Evolutionary conservation across 2,329 filamentous ascomycete genomes (phyloP).

Genomic region (Lojkania enalia): DNA sequence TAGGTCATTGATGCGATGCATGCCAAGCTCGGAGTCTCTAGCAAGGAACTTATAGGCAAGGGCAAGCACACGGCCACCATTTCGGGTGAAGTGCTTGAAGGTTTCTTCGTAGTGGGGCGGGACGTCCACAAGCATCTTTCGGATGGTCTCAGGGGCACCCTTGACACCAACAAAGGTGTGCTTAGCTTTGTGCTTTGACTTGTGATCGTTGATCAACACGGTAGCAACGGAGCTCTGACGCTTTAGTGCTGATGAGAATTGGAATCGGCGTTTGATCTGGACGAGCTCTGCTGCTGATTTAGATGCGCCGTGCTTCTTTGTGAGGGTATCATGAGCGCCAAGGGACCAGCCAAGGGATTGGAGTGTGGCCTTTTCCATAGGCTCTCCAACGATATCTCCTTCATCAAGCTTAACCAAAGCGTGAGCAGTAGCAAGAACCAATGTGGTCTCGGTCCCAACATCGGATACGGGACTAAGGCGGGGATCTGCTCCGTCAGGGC

Average conservation of each 20-base stretch:
- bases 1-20: constrained; percentile 86
- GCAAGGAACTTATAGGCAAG: constrained; percentile 93
- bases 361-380: constrained; percentile 97
- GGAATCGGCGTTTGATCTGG: constrained; percentile 94
- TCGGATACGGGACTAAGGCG: constrained; percentile 72
- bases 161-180: constrained; percentile 95
- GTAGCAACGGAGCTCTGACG: constrained; percentile 93
- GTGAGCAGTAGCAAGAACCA: constrained; percentile 93
- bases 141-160: constrained; percentile 95
- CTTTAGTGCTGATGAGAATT: constrained; percentile 96
- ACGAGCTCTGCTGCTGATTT: constrained; percentile 69
- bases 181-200: constrained; percentile 73
- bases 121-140: constrained; percentile 82
- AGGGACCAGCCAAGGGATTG: constrained; percentile 87
- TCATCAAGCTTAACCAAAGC: constrained; percentile 95
- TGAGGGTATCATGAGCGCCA: constrained; percentile 84
- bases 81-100: constrained; percentile 96
- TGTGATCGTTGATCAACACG: constrained; percentile 70
- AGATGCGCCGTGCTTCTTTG: constrained; percentile 63
- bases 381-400: constrained; percentile 94
- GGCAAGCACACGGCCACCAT: constrained; percentile 90
- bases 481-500: constrained; percentile 81
- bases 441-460: constrained; percentile 77
- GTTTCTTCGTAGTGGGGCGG: constrained; percentile 95
- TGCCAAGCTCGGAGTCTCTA: constrained; percentile 76